These are phyloP conservation scores for Cordyceps javanica DNA, from an alignment of 2,329 filamentous ascomycete species.

Conservation along the genomic window DNA sequence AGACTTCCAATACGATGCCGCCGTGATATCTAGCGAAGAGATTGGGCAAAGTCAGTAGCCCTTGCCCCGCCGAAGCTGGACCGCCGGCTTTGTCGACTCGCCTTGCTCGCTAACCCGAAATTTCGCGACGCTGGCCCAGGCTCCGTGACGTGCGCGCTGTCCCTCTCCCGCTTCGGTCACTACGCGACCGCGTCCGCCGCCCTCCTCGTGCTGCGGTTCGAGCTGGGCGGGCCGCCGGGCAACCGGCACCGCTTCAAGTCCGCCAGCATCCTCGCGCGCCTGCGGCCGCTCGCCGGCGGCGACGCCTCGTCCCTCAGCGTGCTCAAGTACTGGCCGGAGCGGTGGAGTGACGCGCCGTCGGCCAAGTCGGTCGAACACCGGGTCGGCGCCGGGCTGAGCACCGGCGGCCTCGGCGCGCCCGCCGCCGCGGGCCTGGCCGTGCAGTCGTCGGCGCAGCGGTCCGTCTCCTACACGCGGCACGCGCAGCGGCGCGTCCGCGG, in stretches of 20 bases:
- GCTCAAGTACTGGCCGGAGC: conserved; percentile 5
- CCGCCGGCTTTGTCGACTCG: too few species aligned
- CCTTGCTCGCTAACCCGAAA: not conserved
- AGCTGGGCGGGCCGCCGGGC: conserved; percentile 2
- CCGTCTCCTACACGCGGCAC: not conserved
- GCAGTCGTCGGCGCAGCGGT: not conserved
- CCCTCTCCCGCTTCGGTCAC: not conserved
- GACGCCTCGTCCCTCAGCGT: not conserved
- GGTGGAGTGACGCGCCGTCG: not conserved
- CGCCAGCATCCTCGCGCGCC: conserved; percentile 2
- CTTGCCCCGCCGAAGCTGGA: too few species aligned
- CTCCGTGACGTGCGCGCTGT: not conserved
- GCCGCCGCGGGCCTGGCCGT: not conserved
- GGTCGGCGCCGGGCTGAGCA: not conserved
- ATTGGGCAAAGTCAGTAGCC: conserved; percentile 2
- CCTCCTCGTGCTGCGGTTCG: not conserved
- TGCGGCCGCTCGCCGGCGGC: not conserved
- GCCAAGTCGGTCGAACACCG: not conserved
- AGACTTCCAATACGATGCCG: conserved; percentile 1
- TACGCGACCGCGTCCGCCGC: conserved; percentile 3
- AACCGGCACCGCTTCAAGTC: conserved; percentile 7
- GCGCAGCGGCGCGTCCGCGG: not conserved
- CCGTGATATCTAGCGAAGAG: conserved; percentile 7
- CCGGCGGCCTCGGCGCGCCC: not conserved
- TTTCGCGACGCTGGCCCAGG: not conserved